These are phyloP conservation scores for Yamadazyma phyllophila DNA, from an alignment of 805 yeast genomes.

Conservation along the genomic window DNA sequence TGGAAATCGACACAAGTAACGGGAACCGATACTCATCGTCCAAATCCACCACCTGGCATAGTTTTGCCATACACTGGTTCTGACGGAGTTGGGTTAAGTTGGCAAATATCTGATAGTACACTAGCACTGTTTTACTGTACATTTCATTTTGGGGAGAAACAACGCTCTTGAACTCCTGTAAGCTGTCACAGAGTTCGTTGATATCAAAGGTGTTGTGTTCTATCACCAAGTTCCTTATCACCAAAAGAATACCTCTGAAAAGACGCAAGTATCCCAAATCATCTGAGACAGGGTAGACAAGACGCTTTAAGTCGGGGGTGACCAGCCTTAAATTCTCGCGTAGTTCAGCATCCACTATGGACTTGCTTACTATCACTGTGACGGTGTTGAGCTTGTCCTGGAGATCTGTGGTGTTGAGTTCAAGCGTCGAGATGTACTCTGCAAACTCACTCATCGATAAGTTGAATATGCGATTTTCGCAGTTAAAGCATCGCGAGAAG, in stretches of 20 bases:
- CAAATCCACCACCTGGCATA: background rate
- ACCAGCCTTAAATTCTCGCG: background rate
- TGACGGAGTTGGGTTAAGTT: slow-evolving; percentile 17
- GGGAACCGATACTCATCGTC: slow-evolving; percentile 16
- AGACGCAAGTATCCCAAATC: slow-evolving; percentile 25
- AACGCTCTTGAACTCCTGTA: background rate
- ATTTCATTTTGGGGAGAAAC: slow-evolving; percentile 5
- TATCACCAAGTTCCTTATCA: slow-evolving; percentile 48
- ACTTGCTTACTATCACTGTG: slow-evolving; percentile 2
- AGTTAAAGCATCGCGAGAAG: background rate
- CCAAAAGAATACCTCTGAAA: slow-evolving; percentile 46
- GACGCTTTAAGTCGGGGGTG: slow-evolving; percentile 1
- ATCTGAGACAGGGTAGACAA: slow-evolving; percentile 1
- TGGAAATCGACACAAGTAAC: slow-evolving; percentile 2
- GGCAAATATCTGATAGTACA: slow-evolving; percentile 24
- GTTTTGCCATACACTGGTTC: background rate
- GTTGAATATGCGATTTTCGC: slow-evolving; percentile 1
- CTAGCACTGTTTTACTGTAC: slow-evolving; percentile 15
- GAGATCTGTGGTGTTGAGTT: slow-evolving; percentile 2
- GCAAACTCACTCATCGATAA: slow-evolving; percentile 4
- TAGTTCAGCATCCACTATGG: background rate
- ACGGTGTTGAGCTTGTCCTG: slow-evolving; percentile 5
- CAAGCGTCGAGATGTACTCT: slow-evolving; percentile 1
- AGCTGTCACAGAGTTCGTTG: slow-evolving; percentile 3
- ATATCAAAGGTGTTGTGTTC: slow-evolving; percentile 11